A percentile compares a stretch with the other conserved stretches of the same genome.
Conservation (phyloP, 2,329 filamentous ascomycete species). For the Huntiella decipiens region DNA sequence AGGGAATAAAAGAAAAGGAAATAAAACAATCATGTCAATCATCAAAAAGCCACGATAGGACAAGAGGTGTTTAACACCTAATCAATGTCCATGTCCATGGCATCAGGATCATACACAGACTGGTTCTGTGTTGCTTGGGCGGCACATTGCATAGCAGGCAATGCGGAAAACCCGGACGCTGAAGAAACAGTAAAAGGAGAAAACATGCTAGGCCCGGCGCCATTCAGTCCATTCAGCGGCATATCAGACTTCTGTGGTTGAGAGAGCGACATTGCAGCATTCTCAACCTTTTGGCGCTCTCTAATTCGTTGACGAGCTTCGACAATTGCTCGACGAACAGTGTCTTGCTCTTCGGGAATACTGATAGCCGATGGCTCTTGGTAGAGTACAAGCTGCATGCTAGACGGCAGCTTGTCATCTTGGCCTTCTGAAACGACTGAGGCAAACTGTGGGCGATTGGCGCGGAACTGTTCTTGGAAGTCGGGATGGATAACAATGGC, state of each 20-base stretch:
- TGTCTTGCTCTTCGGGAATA: conserved; percentile 55
- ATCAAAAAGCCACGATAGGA: background rate
- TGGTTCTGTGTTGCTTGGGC: conserved; percentile 3
- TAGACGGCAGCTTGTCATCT: conserved; percentile 18
- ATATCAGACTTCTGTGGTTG: too few relatives aligned
- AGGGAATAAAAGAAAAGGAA: conserved; percentile 1
- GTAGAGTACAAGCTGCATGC: conserved; percentile 69
- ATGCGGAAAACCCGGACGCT: background rate
- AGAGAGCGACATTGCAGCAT: background rate
- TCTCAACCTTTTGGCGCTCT: conserved; percentile 29
- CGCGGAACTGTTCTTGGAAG: conserved; percentile 61
- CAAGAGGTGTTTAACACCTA: background rate
- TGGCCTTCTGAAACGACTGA: conserved; percentile 33
- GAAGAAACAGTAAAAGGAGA: background rate
- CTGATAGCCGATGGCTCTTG: conserved; percentile 57
- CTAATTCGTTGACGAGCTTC: conserved; percentile 54
- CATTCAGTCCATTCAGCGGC: too few relatives aligned
- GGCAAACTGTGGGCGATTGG: conserved; percentile 49
- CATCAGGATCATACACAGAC: conserved; percentile 6
- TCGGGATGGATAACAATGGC: conserved; percentile 65
- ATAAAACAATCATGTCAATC: background rate
- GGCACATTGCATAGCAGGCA: background rate
- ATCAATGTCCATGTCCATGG: conserved; percentile 11
- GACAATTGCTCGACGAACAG: conserved; percentile 64
- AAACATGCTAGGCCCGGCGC: too few relatives aligned